phyloP scores from a whole-genome alignment of 805 yeast genomes.

The Kodamaea leandrae region DNA sequence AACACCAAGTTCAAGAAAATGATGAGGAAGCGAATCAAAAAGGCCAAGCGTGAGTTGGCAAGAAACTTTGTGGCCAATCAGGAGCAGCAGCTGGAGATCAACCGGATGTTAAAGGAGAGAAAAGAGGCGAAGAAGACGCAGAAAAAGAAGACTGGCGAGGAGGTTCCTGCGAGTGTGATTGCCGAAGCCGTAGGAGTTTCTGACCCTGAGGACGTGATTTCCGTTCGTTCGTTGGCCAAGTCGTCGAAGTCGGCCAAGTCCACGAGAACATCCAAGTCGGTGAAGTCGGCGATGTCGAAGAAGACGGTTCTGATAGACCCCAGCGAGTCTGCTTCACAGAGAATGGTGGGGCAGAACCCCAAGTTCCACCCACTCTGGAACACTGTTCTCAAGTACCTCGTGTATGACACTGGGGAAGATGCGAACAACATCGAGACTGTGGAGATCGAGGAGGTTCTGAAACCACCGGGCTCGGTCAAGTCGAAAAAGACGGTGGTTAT shows the following conservation, averaged over 20 bases:
- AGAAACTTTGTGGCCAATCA: constrained; percentile 13
- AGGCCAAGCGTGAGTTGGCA: constrained; percentile 25
- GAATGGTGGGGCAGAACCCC: constrained; percentile 16
- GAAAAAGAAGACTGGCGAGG: not conserved
- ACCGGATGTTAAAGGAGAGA: constrained; percentile 2
- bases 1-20: constrained; percentile 12
- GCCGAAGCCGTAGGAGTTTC: constrained; percentile 7
- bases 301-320: not conserved
- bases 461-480: not conserved
- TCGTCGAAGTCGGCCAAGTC: constrained; percentile 1
- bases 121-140: constrained; percentile 7
- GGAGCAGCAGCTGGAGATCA: constrained; percentile 10
- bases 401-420: constrained; percentile 20
- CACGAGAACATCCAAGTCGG: not conserved
- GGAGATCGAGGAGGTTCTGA: constrained; percentile 8
- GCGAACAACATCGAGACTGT: constrained; percentile 4
- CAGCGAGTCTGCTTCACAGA: not conserved
- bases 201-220: constrained; percentile 3
- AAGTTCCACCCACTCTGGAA: constrained; percentile 39
- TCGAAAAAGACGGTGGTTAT: not conserved
- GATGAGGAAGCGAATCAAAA: constrained; percentile 19
- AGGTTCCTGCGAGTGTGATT: too few relatives aligned
- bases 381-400: constrained; percentile 36
- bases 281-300: not conserved
- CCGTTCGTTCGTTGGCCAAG: constrained; percentile 4